Conservation (phyloP, 2,329 filamentous ascomycete species). For the Pseudopyricularia cyperi region DNA sequence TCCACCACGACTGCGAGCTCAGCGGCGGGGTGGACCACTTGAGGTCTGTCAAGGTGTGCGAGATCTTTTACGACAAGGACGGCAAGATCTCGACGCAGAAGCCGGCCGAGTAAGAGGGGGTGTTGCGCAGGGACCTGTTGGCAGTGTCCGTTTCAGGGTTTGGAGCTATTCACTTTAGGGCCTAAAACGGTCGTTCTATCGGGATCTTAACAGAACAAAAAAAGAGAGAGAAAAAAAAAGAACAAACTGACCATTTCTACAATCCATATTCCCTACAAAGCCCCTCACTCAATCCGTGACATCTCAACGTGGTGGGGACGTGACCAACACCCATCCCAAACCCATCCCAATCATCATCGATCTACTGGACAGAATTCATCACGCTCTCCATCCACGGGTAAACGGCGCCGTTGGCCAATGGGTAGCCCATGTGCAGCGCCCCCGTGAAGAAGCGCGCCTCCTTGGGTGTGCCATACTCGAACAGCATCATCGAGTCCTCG, state of each 20-base stretch:
- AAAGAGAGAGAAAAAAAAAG: too few relatives aligned
- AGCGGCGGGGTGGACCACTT: conserved; percentile 58
- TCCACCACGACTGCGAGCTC: conserved; percentile 62
- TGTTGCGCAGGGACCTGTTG: background rate
- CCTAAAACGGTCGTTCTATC: too few relatives aligned
- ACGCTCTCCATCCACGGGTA: conserved; percentile 51
- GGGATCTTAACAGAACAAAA: too few relatives aligned
- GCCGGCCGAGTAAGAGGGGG: conserved; percentile 11
- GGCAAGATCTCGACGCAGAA: conserved; percentile 43
- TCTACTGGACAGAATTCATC: conserved; percentile 18
- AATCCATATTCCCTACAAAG: too few relatives aligned
- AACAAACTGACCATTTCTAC: too few relatives aligned
- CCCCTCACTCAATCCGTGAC: too few relatives aligned
- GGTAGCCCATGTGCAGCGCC: conserved; percentile 56
- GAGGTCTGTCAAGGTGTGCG: conserved; percentile 59
- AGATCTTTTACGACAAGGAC: conserved; percentile 57
- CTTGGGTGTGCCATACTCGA: conserved; percentile 52
- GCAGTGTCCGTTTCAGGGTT: too few relatives aligned
- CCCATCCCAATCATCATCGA: background rate
- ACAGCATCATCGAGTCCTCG: conserved; percentile 51
- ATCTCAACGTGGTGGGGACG: too few relatives aligned
- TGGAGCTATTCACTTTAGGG: too few relatives aligned
- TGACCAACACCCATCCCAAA: too few relatives aligned
- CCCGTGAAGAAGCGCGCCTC: conserved; percentile 51
- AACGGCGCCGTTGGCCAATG: conserved; percentile 40